A percentile compares a stretch with the other conserved stretches of the same genome.
Evolutionary conservation across 306 rosid species (phyloP).

Genomic region (Pterocarpus macrocarpus): DNA sequence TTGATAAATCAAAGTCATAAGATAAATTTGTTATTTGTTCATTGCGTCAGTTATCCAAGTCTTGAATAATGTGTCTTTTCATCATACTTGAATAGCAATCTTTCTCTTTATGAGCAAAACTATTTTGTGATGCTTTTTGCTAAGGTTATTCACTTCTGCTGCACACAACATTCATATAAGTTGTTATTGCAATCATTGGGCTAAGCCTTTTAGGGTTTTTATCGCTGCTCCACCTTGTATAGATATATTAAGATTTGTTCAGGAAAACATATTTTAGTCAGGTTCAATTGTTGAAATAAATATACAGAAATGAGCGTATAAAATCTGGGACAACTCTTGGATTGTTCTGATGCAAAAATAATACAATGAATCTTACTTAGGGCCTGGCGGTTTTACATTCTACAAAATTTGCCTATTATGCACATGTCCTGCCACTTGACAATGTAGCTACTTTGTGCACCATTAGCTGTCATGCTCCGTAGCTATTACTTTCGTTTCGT

Average conservation of each 20-base stretch:
- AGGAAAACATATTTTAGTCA: too few species aligned
- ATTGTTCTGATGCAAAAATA: not conserved
- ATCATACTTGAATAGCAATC: not conserved
- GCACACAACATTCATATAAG: not conserved
- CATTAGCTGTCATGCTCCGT: too few species aligned
- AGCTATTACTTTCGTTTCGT: too few species aligned
- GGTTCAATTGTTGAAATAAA: too few species aligned
- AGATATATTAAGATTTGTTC: not conserved
- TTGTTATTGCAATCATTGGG: not conserved
- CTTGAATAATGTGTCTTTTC: not conserved
- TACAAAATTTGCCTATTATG: not conserved
- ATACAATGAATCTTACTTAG: conserved; percentile 8
- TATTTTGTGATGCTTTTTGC: too few species aligned
- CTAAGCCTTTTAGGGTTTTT: not conserved
- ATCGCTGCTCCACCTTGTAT: not conserved
- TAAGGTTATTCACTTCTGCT: not conserved
- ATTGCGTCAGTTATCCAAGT: too few species aligned
- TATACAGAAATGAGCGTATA: not conserved
- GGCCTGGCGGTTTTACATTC: not conserved
- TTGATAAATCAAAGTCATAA: too few species aligned
- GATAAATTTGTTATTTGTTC: too few species aligned
- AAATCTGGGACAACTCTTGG: not conserved
- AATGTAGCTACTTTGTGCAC: too few species aligned
- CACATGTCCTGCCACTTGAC: too few species aligned
- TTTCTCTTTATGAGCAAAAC: not conserved